A percentile compares a stretch with the other conserved stretches of the same genome.
These are phyloP conservation scores for Penicillium macrosclerotiorum DNA, from an alignment of 495 filamentous ascomycete species.

Conservation along the genomic window DNA sequence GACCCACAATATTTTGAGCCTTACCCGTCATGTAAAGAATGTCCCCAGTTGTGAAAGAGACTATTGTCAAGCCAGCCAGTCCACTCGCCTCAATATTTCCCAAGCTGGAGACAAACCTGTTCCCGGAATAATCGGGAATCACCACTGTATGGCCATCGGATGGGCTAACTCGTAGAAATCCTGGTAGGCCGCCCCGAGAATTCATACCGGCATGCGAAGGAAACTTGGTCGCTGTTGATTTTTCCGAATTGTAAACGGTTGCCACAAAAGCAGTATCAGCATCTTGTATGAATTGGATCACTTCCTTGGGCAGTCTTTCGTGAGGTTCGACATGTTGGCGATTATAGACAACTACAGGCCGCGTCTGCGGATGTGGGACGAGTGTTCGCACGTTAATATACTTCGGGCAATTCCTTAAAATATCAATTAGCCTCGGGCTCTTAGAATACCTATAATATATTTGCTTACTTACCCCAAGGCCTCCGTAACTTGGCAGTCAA, in stretches of 20 bases:
- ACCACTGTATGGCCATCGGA: constrained; percentile 16
- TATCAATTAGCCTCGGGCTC: not conserved
- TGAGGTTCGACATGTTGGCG: not conserved
- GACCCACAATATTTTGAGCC: constrained; percentile 12
- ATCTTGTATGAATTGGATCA: constrained; percentile 12
- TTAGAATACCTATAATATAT: no score
- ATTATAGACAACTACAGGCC: not conserved
- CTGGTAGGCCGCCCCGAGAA: constrained; percentile 14
- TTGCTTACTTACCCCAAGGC: constrained; percentile 14
- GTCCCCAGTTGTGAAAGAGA: constrained; percentile 17
- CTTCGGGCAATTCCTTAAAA: constrained; percentile 16
- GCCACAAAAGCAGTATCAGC: constrained; percentile 16
- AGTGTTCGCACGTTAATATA: constrained; percentile 22
- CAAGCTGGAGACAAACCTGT: constrained; percentile 16
- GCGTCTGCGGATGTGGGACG: constrained; percentile 8
- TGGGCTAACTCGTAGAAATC: constrained; percentile 16
- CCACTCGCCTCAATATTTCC: constrained; percentile 18
- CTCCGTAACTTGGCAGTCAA: constrained; percentile 10
- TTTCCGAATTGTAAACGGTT: constrained; percentile 5
- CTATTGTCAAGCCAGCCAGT: constrained; percentile 13
- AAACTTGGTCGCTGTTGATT: not conserved
- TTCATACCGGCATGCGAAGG: constrained; percentile 20
- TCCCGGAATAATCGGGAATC: constrained; percentile 20
- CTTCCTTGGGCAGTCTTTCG: constrained; percentile 12
- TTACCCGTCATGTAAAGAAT: constrained; percentile 17